These are phyloP conservation scores for Royoungia palumana DNA, from an alignment of 768 basidiomycete genomes.

Conservation along the genomic window DNA sequence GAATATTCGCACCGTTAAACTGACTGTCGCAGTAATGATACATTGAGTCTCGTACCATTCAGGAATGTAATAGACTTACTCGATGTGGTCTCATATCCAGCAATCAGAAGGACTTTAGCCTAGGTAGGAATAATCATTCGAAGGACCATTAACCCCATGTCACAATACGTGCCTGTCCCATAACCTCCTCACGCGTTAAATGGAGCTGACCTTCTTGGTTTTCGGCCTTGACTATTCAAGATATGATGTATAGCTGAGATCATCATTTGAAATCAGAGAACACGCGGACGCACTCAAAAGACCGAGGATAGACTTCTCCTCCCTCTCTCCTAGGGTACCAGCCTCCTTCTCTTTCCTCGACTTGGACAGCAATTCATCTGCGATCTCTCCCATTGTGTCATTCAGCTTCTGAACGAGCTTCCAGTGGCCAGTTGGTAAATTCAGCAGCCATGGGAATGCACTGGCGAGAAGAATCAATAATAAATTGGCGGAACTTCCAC, in stretches of 20 bases:
- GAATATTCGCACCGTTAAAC: constrained; percentile 13
- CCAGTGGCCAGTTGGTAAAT: constrained; percentile 30
- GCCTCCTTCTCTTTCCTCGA: constrained; percentile 33
- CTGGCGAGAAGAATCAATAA: constrained; percentile 24
- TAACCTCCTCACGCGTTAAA: constrained; percentile 41
- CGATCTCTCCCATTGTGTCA: constrained; percentile 32
- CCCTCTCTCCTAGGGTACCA: constrained; percentile 24
- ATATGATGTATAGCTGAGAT: not conserved
- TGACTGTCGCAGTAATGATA: constrained; percentile 8
- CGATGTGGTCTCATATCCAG: constrained; percentile 41
- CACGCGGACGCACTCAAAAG: constrained; percentile 28
- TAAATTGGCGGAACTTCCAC: constrained; percentile 5
- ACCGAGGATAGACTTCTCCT: constrained; percentile 39
- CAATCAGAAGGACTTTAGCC: constrained; percentile 35
- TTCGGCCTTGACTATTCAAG: constrained; percentile 37
- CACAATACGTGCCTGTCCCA: constrained; percentile 26
- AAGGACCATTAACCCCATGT: not conserved
- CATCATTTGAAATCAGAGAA: not conserved
- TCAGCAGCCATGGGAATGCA: constrained; percentile 30
- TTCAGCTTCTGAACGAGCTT: constrained; percentile 26
- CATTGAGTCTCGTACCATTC: not conserved
- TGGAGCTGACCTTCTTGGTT: constrained; percentile 23
- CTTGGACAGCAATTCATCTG: constrained; percentile 31
- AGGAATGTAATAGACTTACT: constrained; percentile 15
- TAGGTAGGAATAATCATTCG: not conserved